These are phyloP conservation scores for Nematocida sp. DNA, from an alignment of 371 early-diverging fungal species.

Conservation along the genomic window DNA sequence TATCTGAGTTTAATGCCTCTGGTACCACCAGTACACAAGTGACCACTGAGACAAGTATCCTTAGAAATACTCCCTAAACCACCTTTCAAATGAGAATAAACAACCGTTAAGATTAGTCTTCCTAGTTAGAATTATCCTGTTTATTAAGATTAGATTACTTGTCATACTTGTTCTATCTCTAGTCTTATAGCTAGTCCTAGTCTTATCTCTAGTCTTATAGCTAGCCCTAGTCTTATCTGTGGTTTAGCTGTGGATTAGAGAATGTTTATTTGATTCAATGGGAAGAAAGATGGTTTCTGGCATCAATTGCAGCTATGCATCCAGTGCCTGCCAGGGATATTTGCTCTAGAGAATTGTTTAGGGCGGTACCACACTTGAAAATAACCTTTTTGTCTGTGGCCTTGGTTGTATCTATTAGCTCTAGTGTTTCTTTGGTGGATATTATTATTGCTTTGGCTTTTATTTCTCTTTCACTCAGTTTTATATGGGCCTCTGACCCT, in stretches of 20 bases:
- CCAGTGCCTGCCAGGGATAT: conserved; percentile 48
- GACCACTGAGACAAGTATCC: neutral
- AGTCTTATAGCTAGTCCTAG: no score
- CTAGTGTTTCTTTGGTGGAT: conserved; percentile 13
- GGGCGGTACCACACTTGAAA: conserved; percentile 24
- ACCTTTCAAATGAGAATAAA: neutral
- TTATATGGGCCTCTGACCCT: no score
- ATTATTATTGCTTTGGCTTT: conserved; percentile 29
- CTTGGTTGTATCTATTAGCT: neutral
- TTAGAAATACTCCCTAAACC: neutral
- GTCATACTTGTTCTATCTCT: neutral
- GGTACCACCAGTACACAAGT: neutral
- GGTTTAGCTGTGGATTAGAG: no score
- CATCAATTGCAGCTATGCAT: conserved; percentile 44
- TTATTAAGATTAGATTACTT: neutral
- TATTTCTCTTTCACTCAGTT: neutral
- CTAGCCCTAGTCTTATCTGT: no score
- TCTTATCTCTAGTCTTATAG: no score
- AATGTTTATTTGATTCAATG: no score
- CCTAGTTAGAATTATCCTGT: neutral
- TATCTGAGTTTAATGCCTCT: conserved; percentile 20
- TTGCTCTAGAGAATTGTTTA: conserved; percentile 10
- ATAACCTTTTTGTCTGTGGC: neutral
- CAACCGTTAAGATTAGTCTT: neutral
- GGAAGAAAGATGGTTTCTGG: no score